Base-by-base conservation (phyloP, 371 early-diverging fungal genomes). In the Smittium mucronatum region DNA sequence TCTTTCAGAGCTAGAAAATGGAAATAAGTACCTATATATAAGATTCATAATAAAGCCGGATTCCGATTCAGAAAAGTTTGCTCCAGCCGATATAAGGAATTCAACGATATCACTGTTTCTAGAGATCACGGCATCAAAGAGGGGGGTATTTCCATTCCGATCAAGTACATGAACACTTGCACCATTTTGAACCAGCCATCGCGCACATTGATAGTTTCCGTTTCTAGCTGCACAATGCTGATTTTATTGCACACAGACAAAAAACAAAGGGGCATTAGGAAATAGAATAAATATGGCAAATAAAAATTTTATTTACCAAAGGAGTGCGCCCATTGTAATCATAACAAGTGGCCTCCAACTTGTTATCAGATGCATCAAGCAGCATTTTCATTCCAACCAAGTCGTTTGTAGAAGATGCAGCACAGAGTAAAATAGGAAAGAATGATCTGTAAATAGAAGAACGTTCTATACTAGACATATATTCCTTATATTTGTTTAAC, bases 91-190 rank as follows among this genome's bases (percentile, higher is more conserved):
- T 1, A 87, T 73, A 57, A 97, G 78, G 67, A 95, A 75, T 11
- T 73, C 70, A 1, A 88, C 88, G 17, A 88, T 84, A 34, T 86
- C 85, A 0, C 80, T 70, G 32, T 83, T 83, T 30, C 85, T 81
- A 33, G 83, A 78, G 5, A 82, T 76, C 1, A 89, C 86, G 0
- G 95, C 93, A 68, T 93, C 89, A 74, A 85, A 94, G 1, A 97
- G 76, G 0, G 97, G 93, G 0, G 94, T 92, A 72, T 93, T 96
- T 0, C 94, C 93, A 30, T 82, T 82, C 34, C 87, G 82, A 78
- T 96, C 96, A n/a, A 93, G 87, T 26, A 87, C 82, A 76, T 97
- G 97, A n/a, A 96, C 89, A 36, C 88, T 88, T 1, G 95, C 93
- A 0, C 98, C 98, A 67, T 89, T 86, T 29, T 81, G 73, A 16